Evolutionary conservation across 495 filamentous ascomycete genomes (phyloP).

Genomic region (Glarea lozoyensis): DNA sequence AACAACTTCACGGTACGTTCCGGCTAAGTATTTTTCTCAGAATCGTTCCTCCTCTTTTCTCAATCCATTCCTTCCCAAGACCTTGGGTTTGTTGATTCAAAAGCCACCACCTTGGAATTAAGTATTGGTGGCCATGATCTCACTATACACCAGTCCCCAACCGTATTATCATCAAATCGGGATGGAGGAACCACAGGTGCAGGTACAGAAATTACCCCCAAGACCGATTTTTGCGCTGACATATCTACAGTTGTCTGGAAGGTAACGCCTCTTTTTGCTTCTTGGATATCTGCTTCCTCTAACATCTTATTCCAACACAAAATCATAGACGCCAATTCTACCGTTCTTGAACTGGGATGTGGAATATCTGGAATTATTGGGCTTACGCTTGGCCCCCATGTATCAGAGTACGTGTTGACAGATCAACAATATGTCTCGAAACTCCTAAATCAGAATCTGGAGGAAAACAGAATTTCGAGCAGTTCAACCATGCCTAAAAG

Average conservation of each 20-base stretch:
- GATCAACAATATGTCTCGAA: slow-evolving; percentile 81
- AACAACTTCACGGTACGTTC: background rate
- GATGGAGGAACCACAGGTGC: slow-evolving; percentile 86
- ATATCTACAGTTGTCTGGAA: slow-evolving; percentile 70
- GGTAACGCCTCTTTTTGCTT: slow-evolving; percentile 77
- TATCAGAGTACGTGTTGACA: slow-evolving; percentile 67
- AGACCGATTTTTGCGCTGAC: background rate
- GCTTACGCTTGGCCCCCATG: slow-evolving; percentile 48
- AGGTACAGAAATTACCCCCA: slow-evolving; percentile 43
- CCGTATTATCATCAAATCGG: slow-evolving; percentile 66
- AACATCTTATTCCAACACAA: slow-evolving; percentile 55
- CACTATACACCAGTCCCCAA: slow-evolving; percentile 77
- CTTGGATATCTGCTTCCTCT: slow-evolving; percentile 59
- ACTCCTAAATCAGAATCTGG: slow-evolving; percentile 65
- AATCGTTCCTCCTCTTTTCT: slow-evolving; percentile 80
- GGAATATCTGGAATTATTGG: slow-evolving; percentile 75
- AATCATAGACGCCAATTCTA: slow-evolving; percentile 45
- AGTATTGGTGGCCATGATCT: slow-evolving; percentile 61
- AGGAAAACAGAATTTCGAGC: slow-evolving; percentile 40
- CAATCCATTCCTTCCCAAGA: slow-evolving; percentile 64
- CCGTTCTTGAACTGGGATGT: slow-evolving; percentile 75
- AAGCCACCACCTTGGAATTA: slow-evolving; percentile 54
- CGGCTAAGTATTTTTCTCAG: slow-evolving; percentile 32
- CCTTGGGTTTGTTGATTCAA: slow-evolving; percentile 77
- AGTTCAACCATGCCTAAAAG: slow-evolving; percentile 10